A percentile compares a stretch with the other conserved stretches of the same genome.
Evolutionary conservation across 2,329 filamentous ascomycete species (phyloP).

Genomic region (Cladosporium cucumerinum): DNA sequence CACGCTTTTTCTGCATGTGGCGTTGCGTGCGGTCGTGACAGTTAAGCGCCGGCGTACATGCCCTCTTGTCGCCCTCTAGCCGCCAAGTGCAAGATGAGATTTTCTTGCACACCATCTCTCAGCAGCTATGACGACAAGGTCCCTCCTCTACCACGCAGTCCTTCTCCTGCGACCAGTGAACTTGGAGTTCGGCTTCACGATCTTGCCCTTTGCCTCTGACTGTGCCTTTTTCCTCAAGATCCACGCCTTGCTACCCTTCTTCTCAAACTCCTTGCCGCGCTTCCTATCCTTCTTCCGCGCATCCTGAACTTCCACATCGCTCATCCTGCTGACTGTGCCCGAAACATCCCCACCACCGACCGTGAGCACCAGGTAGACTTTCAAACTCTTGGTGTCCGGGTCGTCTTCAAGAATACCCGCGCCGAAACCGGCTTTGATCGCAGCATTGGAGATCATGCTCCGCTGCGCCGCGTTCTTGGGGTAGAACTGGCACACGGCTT

Average conservation of each 20-base stretch:
- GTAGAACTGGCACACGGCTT: slow-evolving; percentile 96
- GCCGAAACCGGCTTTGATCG: slow-evolving; percentile 90
- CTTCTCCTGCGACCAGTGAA: slow-evolving; percentile 90
- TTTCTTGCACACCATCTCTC: neutral
- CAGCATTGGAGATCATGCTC: slow-evolving; percentile 85
- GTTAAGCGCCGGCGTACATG: slow-evolving; percentile 11
- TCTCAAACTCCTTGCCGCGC: slow-evolving; percentile 52
- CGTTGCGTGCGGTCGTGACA: slow-evolving; percentile 3
- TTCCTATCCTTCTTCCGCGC: slow-evolving; percentile 53
- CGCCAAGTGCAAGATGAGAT: neutral
- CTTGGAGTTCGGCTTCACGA: slow-evolving; percentile 87
- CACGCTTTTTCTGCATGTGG: neutral
- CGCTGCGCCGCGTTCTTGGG: slow-evolving; percentile 92
- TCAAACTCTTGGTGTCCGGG: slow-evolving; percentile 91
- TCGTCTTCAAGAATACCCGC: slow-evolving; percentile 94
- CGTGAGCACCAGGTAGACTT: slow-evolving; percentile 92
- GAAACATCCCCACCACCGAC: slow-evolving; percentile 83
- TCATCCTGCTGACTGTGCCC: slow-evolving; percentile 83
- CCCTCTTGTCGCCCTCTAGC: neutral
- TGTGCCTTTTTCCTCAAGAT: slow-evolving; percentile 85
- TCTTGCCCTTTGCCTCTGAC: slow-evolving; percentile 90
- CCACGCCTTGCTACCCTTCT: slow-evolving; percentile 81
- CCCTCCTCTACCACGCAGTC: slow-evolving; percentile 61
- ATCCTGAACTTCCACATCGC: slow-evolving; percentile 74
- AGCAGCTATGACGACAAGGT: neutral